These are phyloP conservation scores for Erigeron canadensis DNA, from an alignment of 129 eudicot genomes.

Conservation along the genomic window DNA sequence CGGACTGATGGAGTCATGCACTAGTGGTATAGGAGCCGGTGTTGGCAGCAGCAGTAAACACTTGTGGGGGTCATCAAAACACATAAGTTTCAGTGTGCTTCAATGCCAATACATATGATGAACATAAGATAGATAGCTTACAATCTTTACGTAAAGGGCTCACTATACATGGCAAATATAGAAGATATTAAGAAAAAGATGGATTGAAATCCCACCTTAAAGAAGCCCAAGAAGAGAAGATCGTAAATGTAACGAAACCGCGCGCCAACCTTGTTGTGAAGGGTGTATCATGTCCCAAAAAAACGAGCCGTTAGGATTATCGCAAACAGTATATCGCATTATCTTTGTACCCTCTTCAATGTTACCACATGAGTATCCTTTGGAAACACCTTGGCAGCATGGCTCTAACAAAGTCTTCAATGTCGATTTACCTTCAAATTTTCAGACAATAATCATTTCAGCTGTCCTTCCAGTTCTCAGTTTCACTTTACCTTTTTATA, in stretches of 20 bases:
- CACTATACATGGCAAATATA: not conserved
- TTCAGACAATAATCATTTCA: no score
- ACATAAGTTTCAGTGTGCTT: no score
- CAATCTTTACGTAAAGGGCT: slow-evolving; percentile 1
- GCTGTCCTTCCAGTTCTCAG: no score
- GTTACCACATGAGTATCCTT: slow-evolving; percentile 51
- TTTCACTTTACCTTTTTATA: no score
- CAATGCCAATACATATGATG: no score
- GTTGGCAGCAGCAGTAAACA: no score
- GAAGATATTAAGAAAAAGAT: not conserved
- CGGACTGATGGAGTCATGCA: no score
- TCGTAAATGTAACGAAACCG: slow-evolving; percentile 38
- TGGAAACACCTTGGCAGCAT: slow-evolving; percentile 45
- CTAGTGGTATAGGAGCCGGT: no score
- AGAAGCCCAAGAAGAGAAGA: slow-evolving; percentile 37
- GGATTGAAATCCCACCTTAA: slow-evolving; percentile 2
- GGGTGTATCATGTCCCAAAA: slow-evolving; percentile 75
- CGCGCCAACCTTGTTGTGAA: slow-evolving; percentile 59
- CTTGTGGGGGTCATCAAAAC: no score
- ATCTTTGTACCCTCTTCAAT: slow-evolving; percentile 24
- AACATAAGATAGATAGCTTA: not conserved
- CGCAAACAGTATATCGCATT: slow-evolving; percentile 44
- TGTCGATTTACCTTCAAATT: slow-evolving; percentile 25
- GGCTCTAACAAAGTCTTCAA: slow-evolving; percentile 35
- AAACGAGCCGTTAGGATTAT: slow-evolving; percentile 38